Conservation (phyloP, 257 asterid species). For the Solanum medicagineum region DNA sequence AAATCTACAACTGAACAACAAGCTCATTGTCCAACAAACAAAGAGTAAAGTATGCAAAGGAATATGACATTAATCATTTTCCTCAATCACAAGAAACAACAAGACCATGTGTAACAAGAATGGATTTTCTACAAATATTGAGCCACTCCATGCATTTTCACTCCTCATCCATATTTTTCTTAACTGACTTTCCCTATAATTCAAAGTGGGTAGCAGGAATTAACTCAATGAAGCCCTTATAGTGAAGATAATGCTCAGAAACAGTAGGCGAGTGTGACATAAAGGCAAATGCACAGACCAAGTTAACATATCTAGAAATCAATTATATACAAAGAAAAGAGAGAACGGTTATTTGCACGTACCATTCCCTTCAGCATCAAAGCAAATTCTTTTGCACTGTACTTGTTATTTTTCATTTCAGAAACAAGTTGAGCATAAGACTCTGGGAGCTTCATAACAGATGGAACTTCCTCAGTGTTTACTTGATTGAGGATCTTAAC, state of each 20-base stretch:
- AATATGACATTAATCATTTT: background rate
- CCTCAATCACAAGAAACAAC: background rate
- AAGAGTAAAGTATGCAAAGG: background rate
- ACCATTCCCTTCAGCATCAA: conserved; percentile 96
- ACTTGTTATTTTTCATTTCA: conserved; percentile 79
- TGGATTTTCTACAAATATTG: background rate
- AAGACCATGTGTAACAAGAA: background rate
- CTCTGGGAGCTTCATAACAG: conserved; percentile 75
- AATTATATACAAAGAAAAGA: background rate
- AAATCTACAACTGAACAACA: background rate
- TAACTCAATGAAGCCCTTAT: background rate
- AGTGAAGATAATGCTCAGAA: background rate
- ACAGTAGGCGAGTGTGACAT: background rate
- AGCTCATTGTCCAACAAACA: background rate
- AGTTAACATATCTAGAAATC: background rate
- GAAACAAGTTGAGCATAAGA: conserved; percentile 85
- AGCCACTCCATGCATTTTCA: background rate
- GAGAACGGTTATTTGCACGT: conserved; percentile 5
- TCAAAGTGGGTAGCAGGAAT: background rate
- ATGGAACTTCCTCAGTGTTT: conserved; percentile 79
- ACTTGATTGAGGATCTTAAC: conserved; percentile 88
- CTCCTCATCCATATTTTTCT: background rate
- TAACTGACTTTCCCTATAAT: background rate
- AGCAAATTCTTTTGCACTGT: conserved; percentile 78
- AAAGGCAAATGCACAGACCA: background rate